Conservation (phyloP, 805 yeast genomes). For the Teunomyces gatunensis region DNA sequence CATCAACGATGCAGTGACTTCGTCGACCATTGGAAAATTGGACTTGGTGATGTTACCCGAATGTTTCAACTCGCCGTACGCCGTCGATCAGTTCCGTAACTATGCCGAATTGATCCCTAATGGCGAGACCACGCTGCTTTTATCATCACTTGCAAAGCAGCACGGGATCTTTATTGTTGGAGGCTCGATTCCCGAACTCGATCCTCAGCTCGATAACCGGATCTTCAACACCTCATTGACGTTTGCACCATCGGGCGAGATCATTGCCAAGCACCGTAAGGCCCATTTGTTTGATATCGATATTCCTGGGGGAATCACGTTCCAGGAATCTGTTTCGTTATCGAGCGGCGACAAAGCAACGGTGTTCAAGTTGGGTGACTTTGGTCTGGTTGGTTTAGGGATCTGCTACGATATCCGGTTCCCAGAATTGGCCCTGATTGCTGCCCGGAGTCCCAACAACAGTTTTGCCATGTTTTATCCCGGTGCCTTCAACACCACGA, state of each 20-base stretch:
- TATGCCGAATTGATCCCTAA: constrained; percentile 85
- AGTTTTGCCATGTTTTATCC: constrained; percentile 79
- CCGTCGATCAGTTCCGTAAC: constrained; percentile 79
- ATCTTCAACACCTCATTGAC: constrained; percentile 40
- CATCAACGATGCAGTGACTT: constrained; percentile 56
- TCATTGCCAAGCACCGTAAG: constrained; percentile 87
- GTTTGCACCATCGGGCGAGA: constrained; percentile 66
- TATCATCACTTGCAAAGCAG: constrained; percentile 65
- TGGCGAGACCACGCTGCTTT: constrained; percentile 63
- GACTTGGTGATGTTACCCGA: constrained; percentile 88
- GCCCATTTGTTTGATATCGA: constrained; percentile 90
- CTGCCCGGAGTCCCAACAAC: constrained; percentile 58
- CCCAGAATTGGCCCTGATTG: constrained; percentile 71
- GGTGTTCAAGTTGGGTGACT: constrained; percentile 61
- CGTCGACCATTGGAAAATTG: constrained; percentile 34
- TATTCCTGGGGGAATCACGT: constrained; percentile 86
- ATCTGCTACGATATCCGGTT: constrained; percentile 80
- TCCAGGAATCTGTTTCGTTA: constrained; percentile 75
- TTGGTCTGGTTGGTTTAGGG: constrained; percentile 79
- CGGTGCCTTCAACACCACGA: constrained; percentile 80
- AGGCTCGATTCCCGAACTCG: constrained; percentile 87
- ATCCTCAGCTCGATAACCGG: constrained; percentile 45
- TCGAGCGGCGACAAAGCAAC: constrained; percentile 83
- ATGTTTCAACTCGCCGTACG: constrained; percentile 94
- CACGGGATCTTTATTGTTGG: constrained; percentile 70